Evolutionary conservation across 108 stramenopile genomes (phyloP).

Genomic region (Skeletonema grethae): DNA sequence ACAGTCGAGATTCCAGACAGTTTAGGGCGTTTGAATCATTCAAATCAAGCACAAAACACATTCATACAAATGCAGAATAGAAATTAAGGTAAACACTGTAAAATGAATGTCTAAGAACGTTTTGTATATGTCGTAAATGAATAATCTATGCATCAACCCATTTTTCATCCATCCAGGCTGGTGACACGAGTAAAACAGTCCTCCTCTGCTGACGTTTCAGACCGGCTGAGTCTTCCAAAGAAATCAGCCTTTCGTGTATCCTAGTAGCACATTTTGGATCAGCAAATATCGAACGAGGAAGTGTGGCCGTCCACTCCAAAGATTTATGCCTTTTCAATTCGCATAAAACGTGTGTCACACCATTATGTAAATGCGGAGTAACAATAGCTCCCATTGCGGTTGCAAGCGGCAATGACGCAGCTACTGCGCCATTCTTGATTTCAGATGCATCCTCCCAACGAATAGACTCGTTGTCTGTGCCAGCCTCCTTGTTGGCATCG

Average conservation of each 20-base stretch:
- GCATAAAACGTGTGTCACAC: constrained; percentile 66
- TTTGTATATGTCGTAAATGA: neutral
- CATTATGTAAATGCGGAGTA: constrained; percentile 55
- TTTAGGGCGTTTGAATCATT: neutral
- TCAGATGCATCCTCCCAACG: constrained; percentile 40
- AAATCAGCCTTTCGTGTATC: constrained; percentile 23
- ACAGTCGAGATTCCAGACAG: constrained; percentile 11
- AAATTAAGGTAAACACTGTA: neutral
- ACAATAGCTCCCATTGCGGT: constrained; percentile 58
- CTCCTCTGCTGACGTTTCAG: neutral
- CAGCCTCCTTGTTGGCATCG: constrained; percentile 14
- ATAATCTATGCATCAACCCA: constrained; percentile 3
- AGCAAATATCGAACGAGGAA: constrained; percentile 28
- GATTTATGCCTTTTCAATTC: constrained; percentile 47
- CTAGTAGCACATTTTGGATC: constrained; percentile 18
- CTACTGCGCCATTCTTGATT: constrained; percentile 25
- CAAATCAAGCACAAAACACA: neutral
- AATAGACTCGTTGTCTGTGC: constrained; percentile 7
- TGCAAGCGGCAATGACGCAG: constrained; percentile 55
- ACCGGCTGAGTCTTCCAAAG: constrained; percentile 28
- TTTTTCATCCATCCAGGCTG: constrained; percentile 33
- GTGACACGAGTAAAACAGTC: constrained; percentile 25
- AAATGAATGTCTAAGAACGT: neutral
- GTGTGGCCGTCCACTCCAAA: constrained; percentile 34
- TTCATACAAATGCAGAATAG: neutral